Percentiles rank a stretch among this genome's conserved stretches.
These are phyloP conservation scores for Mucor indicus DNA, from an alignment of 371 early-diverging fungal genomes.

Conservation along the genomic window DNA sequence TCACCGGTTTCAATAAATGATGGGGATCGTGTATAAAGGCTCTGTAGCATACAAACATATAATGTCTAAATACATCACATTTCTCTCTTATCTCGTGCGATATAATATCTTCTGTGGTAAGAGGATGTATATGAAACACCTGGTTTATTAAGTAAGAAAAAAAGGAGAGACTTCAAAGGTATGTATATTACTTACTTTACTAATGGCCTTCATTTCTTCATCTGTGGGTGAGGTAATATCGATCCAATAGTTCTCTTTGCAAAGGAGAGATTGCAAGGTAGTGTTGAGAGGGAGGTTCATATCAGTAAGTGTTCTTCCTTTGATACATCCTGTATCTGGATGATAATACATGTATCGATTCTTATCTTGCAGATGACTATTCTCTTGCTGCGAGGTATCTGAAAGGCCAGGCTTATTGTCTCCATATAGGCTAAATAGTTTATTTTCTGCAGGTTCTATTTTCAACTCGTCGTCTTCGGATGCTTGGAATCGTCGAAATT, in stretches of 20 bases:
- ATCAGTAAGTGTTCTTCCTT: conserved; percentile 17
- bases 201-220: conserved; percentile 73
- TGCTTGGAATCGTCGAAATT: too few species aligned
- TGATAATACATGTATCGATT: conserved; percentile 9
- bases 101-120: conserved; percentile 89
- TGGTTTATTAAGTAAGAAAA: too few species aligned
- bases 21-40: conserved; percentile 58
- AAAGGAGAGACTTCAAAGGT: too few species aligned
- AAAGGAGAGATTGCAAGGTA: conserved; percentile 43
- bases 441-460: too few species aligned
- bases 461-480: too few species aligned
- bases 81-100: conserved; percentile 89
- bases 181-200: conserved; percentile 34
- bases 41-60: conserved; percentile 86
- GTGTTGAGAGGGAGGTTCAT: conserved; percentile 13
- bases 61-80: conserved; percentile 83
- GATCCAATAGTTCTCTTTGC: conserved; percentile 80
- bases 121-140: conserved; percentile 77
- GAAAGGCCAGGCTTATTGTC: background rate
- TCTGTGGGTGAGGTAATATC: conserved; percentile 80
- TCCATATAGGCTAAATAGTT: too few species aligned
- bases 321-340: conserved; percentile 33
- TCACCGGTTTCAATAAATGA: conserved; percentile 35
- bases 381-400: background rate
- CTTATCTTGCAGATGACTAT: background rate